Evolutionary conservation across 2,329 filamentous ascomycete genomes (phyloP), one percentile per base, ranked within the genome.

Genomic region (Colletotrichum sp.): DNA sequence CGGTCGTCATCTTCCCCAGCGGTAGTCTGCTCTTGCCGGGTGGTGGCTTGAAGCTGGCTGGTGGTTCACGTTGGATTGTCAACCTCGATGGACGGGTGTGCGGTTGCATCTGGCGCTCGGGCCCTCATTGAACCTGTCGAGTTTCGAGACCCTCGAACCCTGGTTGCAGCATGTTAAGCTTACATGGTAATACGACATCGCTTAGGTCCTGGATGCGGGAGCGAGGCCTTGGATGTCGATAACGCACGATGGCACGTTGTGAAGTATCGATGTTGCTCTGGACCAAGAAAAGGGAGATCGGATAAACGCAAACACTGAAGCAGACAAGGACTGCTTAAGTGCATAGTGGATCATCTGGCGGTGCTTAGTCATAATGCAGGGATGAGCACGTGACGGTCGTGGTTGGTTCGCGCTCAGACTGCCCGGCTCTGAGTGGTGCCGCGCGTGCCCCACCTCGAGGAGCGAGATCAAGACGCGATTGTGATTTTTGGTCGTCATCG

Each of bases 321-420:
- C 10, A 1, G 6, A 32, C 6, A 6, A 1, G 0, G 2, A 7
- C n/a, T 13, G 44, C 6, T 3, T 52, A 52, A 52, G n/a, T 52
- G n/a, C 44, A 52, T 52, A 21, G 6, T 21, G 44, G 32, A 32
- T 32, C 30, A 32, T 12, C 30, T 32, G 9, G 30, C 10, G 4
- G 10, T 4, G 18, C 39, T 52, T 52, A 52, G 44, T 52, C 44
- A 21, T 0, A 4, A 1, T 12, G 10, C 6, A 21, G 1, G 10
- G n/a, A 32, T 32, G 9, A 26, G 1, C 72, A 75, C 72, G 69
- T 75, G 72, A 66, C 10, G 4, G 18, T 32, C 72, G 71, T 63
- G 74, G 36, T 49, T 16, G 28, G 57, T 69, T 69, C 71, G 65
- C 74, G 65, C 74, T 68, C 57, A 59, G 68, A 12, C 28, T 30